Conservation (phyloP, 148 eudicot genomes). For the Diospyros kaki region DNA sequence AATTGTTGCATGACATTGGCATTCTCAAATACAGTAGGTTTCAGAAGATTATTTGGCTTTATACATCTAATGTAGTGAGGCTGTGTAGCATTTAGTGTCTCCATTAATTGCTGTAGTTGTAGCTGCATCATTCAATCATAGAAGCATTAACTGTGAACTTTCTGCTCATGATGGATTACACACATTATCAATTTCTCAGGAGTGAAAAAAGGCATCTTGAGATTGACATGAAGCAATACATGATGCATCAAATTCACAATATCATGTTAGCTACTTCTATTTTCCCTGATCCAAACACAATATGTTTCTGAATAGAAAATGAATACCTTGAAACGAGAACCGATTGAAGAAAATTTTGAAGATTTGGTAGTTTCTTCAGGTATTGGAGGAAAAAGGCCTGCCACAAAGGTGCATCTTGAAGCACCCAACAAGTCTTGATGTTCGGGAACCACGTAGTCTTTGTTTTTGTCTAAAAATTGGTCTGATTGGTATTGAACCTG, state of each 20-base stretch:
- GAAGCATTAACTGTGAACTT: no score
- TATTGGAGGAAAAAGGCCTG: conserved; percentile 75
- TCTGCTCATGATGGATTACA: no score
- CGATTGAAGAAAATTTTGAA: conserved; percentile 88
- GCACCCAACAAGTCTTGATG: conserved; percentile 87
- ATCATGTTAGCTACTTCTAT: no score
- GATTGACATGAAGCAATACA: no score
- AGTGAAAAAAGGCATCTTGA: no score
- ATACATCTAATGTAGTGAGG: conserved; percentile 99
- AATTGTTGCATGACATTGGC: conserved; percentile 88
- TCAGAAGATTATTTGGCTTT: conserved; percentile 91
- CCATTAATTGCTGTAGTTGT: conserved; percentile 92
- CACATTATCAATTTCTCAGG: no score
- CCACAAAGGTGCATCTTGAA: conserved; percentile 87
- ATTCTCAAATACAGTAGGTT: conserved; percentile 95
- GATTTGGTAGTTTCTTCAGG: conserved; percentile 67
- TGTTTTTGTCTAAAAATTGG: conserved; percentile 91
- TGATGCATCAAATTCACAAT: no score
- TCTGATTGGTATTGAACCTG: conserved; percentile 95
- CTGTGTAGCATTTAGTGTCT: conserved; percentile 86
- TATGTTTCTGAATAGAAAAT: background rate
- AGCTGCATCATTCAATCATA: conserved; percentile 47
- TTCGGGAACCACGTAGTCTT: conserved; percentile 97
- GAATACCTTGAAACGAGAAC: conserved; percentile 85
- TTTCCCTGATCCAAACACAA: no score